Percentiles rank a stretch among this genome's conserved stretches.
phyloP scores from a whole-genome alignment of 352 stramenopile genomes.

The Phytopythium helicoides region DNA sequence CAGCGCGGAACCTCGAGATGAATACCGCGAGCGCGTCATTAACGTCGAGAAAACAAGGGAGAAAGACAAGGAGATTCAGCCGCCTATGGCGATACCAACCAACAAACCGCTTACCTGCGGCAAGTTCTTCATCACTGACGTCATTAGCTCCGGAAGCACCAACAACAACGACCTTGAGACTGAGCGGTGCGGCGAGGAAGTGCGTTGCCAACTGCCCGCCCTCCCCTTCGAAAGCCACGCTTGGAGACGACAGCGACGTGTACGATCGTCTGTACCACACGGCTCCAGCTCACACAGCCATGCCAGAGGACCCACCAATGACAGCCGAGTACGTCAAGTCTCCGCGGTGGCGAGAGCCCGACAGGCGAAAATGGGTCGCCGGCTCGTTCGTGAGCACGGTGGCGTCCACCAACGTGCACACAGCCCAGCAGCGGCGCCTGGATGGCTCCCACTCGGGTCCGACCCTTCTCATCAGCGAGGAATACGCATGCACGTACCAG shows the following conservation, averaged over 20 bases:
- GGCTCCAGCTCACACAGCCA: conserved; percentile 14
- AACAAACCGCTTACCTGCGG: conserved; percentile 56
- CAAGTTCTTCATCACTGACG: conserved; percentile 60
- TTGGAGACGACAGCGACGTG: conserved; percentile 15
- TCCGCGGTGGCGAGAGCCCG: conserved; percentile 52
- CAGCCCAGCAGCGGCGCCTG: conserved; percentile 47
- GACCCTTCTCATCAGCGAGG: conserved; percentile 42
- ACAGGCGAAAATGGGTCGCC: conserved; percentile 49
- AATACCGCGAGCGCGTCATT: conserved; percentile 40
- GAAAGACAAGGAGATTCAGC: conserved; percentile 71
- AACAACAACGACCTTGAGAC: conserved; percentile 14
- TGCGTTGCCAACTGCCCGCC: conserved; percentile 19
- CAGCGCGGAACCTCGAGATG: conserved; percentile 24
- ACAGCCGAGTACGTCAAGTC: conserved; percentile 58
- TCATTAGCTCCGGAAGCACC: conserved; percentile 17
- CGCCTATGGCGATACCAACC: conserved; percentile 48
- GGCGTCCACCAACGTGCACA: conserved; percentile 39
- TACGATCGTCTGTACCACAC: conserved; percentile 30
- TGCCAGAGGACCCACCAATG: conserved; percentile 21
- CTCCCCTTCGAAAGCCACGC: conserved; percentile 17
- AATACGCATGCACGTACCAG: conserved; percentile 24
- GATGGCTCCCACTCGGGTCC: conserved; percentile 27
- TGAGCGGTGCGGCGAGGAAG: conserved; percentile 15
- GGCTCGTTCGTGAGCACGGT: conserved; percentile 49
- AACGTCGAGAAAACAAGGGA: conserved; percentile 58